Base-by-base conservation (phyloP, 2,329 filamentous ascomycete genomes). In the Tolypocladium inflatum region DNA sequence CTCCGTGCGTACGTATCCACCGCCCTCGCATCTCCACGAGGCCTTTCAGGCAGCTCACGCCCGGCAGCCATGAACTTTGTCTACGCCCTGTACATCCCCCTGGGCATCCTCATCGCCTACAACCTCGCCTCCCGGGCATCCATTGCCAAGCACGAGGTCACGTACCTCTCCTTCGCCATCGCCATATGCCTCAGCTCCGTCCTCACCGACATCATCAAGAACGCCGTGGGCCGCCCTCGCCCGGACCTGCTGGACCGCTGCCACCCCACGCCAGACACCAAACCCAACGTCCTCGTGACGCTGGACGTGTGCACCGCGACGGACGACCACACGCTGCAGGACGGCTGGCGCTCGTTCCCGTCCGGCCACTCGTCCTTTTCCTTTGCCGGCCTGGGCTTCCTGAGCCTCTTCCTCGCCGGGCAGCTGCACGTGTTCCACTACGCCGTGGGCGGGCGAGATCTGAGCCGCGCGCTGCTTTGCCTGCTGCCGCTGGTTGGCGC, bases 171-270 rank as follows among this genome's bases (percentile, higher is more conserved):
- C 26, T 85, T 97, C 60, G 76, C 86, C 55, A 90, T 93, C 66
- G 83, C 86, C 62, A 73, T 97, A 33, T 79, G 91, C 64, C 79
- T 96, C 55, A 88, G 90, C 0, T 82, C 85, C 7, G 88, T 97
- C 71, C 78, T 97, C 50, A 97, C 94, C 51, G 92, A 97, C 70
- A 76, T 93, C 35, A 80, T 97, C 68, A 99, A 99, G 74, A 96
- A 96, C 69, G 82, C 88, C 11, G 89, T 93, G 33, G 90, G 90
- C 10, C 78, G 90, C 13, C 90, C 91, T 19, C 75, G 82, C 7
- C 82, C 82, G 0, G 82, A 85, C 63, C 69, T 85, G 4, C 68
- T 85, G 33, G 85, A 88, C n/a, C 86, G 94, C 42, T 99, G 94
- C 74, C 86, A 89, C 63, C 92, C 94, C 1, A 74, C 66, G 0